These are phyloP conservation scores for Pinus tabuliformis DNA, from an alignment of 75 land plant species.

Conservation along the genomic window DNA sequence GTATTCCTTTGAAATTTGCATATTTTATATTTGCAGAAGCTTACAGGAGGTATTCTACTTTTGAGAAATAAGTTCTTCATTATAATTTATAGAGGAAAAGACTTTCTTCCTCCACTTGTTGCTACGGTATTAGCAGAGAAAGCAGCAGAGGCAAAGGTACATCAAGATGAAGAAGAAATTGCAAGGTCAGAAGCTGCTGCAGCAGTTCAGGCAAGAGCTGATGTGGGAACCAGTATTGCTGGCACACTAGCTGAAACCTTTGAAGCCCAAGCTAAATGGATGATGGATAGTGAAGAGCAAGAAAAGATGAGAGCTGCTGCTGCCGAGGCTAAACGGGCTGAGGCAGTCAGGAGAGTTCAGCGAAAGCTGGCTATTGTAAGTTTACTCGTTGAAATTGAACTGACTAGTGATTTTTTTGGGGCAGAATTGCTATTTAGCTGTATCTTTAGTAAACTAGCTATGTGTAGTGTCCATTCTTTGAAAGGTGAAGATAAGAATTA, in stretches of 20 bases:
- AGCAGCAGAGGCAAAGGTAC: constrained; percentile 42
- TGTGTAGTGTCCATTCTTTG: not conserved
- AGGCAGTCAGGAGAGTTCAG: constrained; percentile 45
- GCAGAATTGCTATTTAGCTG: too few species aligned
- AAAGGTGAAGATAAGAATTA: not conserved
- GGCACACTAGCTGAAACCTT: constrained; percentile 84
- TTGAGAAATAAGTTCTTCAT: constrained; percentile 63
- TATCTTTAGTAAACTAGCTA: not conserved
- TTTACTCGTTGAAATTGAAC: not conserved
- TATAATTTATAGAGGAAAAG: constrained; percentile 73
- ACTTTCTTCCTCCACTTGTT: constrained; percentile 65
- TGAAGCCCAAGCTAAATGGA: constrained; percentile 84
- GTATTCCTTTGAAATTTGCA: not conserved
- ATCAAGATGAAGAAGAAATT: constrained; percentile 71
- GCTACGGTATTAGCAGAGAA: constrained; percentile 63
- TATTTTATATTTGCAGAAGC: constrained; percentile 29
- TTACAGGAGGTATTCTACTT: constrained; percentile 70
- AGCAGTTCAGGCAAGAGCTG: constrained; percentile 6
- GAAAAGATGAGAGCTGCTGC: constrained; percentile 47
- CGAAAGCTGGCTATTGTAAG: constrained; percentile 74
- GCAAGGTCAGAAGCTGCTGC: constrained; percentile 29
- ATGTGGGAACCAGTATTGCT: constrained; percentile 29
- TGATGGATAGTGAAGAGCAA: constrained; percentile 52
- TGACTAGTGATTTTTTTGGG: too few species aligned
- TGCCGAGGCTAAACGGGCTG: constrained; percentile 43